Evolutionary conservation across 164 flowering plant genomes (phyloP).

Genomic region (Houttuynia cordata): DNA sequence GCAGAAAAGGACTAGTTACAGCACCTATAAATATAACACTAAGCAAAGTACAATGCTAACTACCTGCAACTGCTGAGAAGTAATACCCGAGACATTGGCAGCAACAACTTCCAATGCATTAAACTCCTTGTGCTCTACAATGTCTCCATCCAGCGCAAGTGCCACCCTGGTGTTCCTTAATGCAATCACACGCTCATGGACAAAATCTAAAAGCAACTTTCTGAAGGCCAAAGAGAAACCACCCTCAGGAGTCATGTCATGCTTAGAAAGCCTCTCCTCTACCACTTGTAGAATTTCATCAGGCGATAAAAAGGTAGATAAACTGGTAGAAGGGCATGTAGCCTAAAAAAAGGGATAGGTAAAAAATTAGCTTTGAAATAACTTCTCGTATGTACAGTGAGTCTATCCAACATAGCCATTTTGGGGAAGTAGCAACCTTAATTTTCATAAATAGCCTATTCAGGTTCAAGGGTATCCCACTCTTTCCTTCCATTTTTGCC

Average conservation of each 20-base stretch:
- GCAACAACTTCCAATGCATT: conserved; percentile 23
- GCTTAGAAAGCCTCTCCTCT: conserved; percentile 23
- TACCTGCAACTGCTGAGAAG: conserved; percentile 70
- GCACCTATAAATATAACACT: neutral
- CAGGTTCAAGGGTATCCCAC: conserved; percentile 67
- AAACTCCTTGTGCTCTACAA: conserved; percentile 6
- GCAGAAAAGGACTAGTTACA: neutral
- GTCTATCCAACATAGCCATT: neutral
- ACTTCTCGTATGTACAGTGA: neutral
- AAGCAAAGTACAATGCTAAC: neutral
- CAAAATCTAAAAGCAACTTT: conserved; percentile 26
- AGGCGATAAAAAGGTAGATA: conserved; percentile 27
- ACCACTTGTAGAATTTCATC: conserved; percentile 25
- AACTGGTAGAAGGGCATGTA: conserved; percentile 49
- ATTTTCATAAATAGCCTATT: conserved; percentile 58
- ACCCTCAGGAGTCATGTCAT: conserved; percentile 27
- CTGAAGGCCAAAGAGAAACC: conserved; percentile 48
- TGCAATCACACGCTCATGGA: conserved; percentile 13
- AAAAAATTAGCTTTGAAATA: neutral
- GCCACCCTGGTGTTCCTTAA: conserved; percentile 16
- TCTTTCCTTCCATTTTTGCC: conserved; percentile 74
- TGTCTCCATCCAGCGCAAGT: conserved; percentile 23
- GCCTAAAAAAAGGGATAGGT: conserved; percentile 39
- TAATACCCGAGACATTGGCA: conserved; percentile 47
- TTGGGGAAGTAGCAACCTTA: conserved; percentile 32